These are phyloP conservation scores for Lentinus polychrous DNA, from an alignment of 1,284 basidiomycete genomes.

Conservation along the genomic window DNA sequence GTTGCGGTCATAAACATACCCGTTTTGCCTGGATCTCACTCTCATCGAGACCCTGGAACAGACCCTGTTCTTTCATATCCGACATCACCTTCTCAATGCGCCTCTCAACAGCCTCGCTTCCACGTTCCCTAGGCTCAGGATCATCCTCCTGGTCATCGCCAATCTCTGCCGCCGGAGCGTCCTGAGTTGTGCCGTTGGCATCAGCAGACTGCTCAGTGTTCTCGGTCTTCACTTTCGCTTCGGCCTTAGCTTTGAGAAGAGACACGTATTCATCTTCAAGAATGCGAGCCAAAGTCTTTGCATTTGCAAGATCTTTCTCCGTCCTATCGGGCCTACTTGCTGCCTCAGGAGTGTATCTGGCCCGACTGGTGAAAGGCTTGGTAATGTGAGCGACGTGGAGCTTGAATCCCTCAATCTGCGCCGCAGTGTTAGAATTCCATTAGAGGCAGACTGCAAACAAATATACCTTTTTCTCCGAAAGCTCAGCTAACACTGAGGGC, in stretches of 20 bases:
- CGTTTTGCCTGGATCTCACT: slow-evolving; percentile 59
- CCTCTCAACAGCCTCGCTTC: slow-evolving; percentile 65
- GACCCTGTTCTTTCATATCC: slow-evolving; percentile 57
- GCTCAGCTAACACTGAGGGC: slow-evolving; percentile 56
- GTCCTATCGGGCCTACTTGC: slow-evolving; percentile 75
- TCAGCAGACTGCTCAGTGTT: slow-evolving; percentile 14
- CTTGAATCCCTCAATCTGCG: slow-evolving; percentile 87
- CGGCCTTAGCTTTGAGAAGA: slow-evolving; percentile 40
- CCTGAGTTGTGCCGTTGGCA: slow-evolving; percentile 27
- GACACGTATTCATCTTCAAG: slow-evolving; percentile 64
- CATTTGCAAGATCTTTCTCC: slow-evolving; percentile 70
- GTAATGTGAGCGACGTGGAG: slow-evolving; percentile 82
- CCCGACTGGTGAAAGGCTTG: slow-evolving; percentile 70
- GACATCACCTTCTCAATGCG: slow-evolving; percentile 67
- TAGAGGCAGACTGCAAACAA: slow-evolving; percentile 1
- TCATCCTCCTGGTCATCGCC: slow-evolving; percentile 45
- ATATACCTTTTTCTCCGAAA: slow-evolving; percentile 79
- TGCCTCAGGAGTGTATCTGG: slow-evolving; percentile 76
- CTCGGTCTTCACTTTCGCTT: slow-evolving; percentile 17
- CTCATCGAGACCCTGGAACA: slow-evolving; percentile 53
- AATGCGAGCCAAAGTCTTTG: slow-evolving; percentile 58
- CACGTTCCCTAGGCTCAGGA: slow-evolving; percentile 50
- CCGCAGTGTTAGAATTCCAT: slow-evolving; percentile 7
- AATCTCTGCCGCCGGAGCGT: slow-evolving; percentile 39
- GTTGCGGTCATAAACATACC: slow-evolving; percentile 35